Percentiles rank a stretch among this genome's conserved stretches.
Conservation (phyloP, 177 flowering plant genomes). For the Vitis hybrid region DNA sequence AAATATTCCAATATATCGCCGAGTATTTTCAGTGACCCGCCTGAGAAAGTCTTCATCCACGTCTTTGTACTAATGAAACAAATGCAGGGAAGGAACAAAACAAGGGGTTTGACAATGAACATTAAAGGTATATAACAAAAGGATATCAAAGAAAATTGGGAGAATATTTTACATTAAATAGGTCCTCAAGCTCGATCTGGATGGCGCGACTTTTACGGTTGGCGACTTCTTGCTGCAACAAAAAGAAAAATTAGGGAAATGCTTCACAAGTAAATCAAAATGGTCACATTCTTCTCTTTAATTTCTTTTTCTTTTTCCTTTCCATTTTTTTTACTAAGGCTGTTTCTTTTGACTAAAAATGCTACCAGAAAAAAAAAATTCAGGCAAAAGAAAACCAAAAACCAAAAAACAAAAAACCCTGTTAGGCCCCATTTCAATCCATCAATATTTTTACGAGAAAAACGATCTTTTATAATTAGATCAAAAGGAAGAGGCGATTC, state of each 20-base stretch:
- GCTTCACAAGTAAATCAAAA: background rate
- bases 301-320: no score
- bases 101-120: conserved; percentile 8
- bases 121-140: background rate
- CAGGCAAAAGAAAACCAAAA: background rate
- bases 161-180: conserved; percentile 49
- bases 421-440: no score
- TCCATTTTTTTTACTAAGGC: no score
- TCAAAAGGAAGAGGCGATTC: no score
- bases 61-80: conserved; percentile 68
- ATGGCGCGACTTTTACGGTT: conserved; percentile 64
- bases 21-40: conserved; percentile 76
- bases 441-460: no score
- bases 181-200: conserved; percentile 81
- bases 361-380: no score
- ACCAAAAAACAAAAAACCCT: background rate
- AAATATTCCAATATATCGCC: conserved; percentile 75
- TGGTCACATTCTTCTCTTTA: background rate
- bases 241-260: background rate
- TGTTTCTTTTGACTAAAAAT: no score
- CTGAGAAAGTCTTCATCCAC: conserved; percentile 77
- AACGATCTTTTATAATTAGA: no score
- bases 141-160: background rate
- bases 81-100: background rate
- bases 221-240: conserved; percentile 92